Evolutionary conservation across 306 rosid species (phyloP).

Genomic region (Cercis canadensis): DNA sequence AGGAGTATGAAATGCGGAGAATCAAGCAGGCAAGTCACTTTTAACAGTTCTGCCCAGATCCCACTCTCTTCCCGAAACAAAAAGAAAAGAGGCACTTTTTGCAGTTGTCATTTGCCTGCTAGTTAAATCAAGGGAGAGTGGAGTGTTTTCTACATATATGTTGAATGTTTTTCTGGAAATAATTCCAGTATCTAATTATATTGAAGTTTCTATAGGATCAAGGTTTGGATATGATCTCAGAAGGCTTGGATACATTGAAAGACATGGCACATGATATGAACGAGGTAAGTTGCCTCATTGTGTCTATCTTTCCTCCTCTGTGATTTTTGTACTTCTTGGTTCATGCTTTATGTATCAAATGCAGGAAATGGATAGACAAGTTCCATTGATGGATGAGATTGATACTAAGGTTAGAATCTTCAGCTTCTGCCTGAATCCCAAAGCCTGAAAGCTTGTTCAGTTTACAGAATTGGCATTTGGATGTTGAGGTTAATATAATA

Average conservation of each 20-base stretch:
- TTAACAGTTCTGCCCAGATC: too few species aligned
- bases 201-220: slow-evolving; percentile 70
- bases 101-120: too few species aligned
- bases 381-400: slow-evolving; percentile 98
- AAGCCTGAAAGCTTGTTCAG: background rate
- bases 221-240: slow-evolving; percentile 94
- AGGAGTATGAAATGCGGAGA: slow-evolving; percentile 95
- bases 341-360: slow-evolving; percentile 34
- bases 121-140: too few species aligned
- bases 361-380: slow-evolving; percentile 97
- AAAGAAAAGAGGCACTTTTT: too few species aligned
- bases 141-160: background rate
- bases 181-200: slow-evolving; percentile 32
- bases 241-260: slow-evolving; percentile 93
- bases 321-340: background rate
- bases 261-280: slow-evolving; percentile 98
- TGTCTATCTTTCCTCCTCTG: slow-evolving; percentile 17
- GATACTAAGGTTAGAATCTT: slow-evolving; percentile 78
- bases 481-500: slow-evolving; percentile 32
- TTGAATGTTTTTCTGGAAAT: slow-evolving; percentile 7
- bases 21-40: slow-evolving; percentile 53
- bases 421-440: background rate
- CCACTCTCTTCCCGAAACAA: too few species aligned
- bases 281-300: slow-evolving; percentile 67
- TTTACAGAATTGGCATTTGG: slow-evolving; percentile 17